Evolutionary conservation across 352 stramenopile species (phyloP).

Genomic region (Phytopythium delawarense): DNA sequence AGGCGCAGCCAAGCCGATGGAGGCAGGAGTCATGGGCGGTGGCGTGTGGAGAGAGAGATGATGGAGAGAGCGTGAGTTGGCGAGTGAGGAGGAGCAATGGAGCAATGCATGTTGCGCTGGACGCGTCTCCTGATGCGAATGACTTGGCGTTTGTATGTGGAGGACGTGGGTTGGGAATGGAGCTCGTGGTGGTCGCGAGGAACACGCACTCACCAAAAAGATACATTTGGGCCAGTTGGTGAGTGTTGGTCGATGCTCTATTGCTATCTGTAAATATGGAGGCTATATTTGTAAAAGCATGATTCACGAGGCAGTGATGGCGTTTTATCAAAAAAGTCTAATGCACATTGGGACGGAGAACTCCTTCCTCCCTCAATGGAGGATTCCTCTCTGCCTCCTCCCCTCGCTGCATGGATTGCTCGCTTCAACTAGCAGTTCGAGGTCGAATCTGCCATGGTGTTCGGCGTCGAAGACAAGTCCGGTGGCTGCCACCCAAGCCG

Average conservation of each 20-base stretch:
- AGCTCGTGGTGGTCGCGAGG: neutral
- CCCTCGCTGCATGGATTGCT: neutral
- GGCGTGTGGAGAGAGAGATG: too few relatives aligned
- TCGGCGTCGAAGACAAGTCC: neutral
- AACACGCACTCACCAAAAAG: too few relatives aligned
- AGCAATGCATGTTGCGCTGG: neutral
- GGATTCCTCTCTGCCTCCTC: neutral
- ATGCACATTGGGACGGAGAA: too few relatives aligned
- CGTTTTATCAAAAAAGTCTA: too few relatives aligned
- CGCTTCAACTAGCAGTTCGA: neutral
- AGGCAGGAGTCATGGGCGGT: neutral
- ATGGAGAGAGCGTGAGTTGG: neutral
- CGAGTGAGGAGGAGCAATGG: neutral
- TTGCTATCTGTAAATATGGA: neutral
- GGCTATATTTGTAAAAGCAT: neutral
- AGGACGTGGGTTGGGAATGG: neutral
- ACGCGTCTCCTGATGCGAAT: neutral
- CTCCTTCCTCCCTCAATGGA: too few relatives aligned
- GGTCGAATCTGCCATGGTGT: neutral
- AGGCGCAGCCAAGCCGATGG: constrained; percentile 36
- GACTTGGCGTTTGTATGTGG: neutral
- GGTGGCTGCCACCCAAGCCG: neutral
- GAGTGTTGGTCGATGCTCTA: neutral
- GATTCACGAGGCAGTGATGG: too few relatives aligned
- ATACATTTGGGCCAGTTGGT: neutral